These are phyloP conservation scores for Termitomyces sp. DNA, from an alignment of 768 basidiomycete genomes.

Conservation along the genomic window DNA sequence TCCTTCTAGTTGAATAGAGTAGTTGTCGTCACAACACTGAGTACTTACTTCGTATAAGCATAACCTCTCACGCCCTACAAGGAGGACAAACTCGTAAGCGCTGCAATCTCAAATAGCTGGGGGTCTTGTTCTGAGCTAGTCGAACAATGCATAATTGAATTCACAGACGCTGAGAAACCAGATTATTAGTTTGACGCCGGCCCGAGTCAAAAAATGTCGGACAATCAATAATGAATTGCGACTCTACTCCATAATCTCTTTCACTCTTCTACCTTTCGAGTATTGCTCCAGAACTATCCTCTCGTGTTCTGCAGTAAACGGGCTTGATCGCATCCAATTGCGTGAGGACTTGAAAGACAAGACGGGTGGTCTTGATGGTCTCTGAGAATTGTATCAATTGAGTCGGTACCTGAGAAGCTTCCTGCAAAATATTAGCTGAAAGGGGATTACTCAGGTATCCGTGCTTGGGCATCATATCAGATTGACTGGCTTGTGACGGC, in stretches of 20 bases:
- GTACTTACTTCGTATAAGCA: no score
- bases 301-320: not conserved
- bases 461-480: constrained; percentile 5
- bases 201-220: not conserved
- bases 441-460: constrained; percentile 1
- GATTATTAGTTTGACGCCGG: no score
- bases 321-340: no score
- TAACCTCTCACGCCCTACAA: no score
- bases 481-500: not conserved
- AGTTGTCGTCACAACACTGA: no score
- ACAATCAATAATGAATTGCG: not conserved
- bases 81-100: not conserved
- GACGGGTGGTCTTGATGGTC: not conserved
- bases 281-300: not conserved
- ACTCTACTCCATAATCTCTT: not conserved
- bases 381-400: not conserved
- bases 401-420: not conserved
- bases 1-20: no score
- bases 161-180: not conserved
- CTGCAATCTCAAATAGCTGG: not conserved
- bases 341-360: not conserved
- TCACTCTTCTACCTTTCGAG: not conserved
- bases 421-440: not conserved
- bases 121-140: not conserved
- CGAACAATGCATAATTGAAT: not conserved